A percentile compares a stretch with the other conserved stretches of the same genome.
phyloP scores from a whole-genome alignment of 164 flowering plant genomes.

The Saururus chinensis region DNA sequence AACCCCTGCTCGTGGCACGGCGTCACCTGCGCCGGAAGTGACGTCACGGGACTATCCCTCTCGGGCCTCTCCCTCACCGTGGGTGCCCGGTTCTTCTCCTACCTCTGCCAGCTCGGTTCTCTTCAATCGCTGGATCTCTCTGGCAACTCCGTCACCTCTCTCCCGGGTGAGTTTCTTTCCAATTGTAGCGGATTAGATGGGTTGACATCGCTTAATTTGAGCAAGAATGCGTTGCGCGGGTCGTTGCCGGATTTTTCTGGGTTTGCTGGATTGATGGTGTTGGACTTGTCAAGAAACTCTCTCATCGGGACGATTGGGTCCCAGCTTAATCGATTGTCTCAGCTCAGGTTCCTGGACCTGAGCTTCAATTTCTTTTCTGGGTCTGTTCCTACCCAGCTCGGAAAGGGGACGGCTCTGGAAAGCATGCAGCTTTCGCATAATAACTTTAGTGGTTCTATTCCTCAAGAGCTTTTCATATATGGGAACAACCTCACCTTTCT shows the following conservation, averaged over 20 bases:
- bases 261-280: slow-evolving; percentile 31
- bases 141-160: slow-evolving; percentile 24
- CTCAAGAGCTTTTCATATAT: slow-evolving; percentile 21
- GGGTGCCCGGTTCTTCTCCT: slow-evolving; percentile 19
- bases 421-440: slow-evolving; percentile 31
- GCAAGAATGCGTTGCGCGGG: slow-evolving; percentile 32
- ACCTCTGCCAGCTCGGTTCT: slow-evolving; percentile 34
- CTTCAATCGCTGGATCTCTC: slow-evolving; percentile 48
- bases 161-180: slow-evolving; percentile 34
- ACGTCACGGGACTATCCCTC: slow-evolving; percentile 27
- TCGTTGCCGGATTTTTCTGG: slow-evolving; percentile 35
- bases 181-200: slow-evolving; percentile 35
- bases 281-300: slow-evolving; percentile 48
- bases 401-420: slow-evolving; percentile 28
- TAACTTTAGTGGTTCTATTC: slow-evolving; percentile 20
- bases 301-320: slow-evolving; percentile 32
- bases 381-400: slow-evolving; percentile 33
- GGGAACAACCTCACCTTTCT: slow-evolving; percentile 31
- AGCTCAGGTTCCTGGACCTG: slow-evolving; percentile 34
- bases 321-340: slow-evolving; percentile 33
- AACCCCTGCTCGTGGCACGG: slow-evolving; percentile 56
- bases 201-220: slow-evolving; percentile 38
- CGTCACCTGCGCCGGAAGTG: slow-evolving; percentile 24
- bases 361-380: slow-evolving; percentile 27
- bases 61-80: slow-evolving; percentile 23